phyloP scores from a whole-genome alignment of 805 yeast species.

The Spathaspora girioi region DNA sequence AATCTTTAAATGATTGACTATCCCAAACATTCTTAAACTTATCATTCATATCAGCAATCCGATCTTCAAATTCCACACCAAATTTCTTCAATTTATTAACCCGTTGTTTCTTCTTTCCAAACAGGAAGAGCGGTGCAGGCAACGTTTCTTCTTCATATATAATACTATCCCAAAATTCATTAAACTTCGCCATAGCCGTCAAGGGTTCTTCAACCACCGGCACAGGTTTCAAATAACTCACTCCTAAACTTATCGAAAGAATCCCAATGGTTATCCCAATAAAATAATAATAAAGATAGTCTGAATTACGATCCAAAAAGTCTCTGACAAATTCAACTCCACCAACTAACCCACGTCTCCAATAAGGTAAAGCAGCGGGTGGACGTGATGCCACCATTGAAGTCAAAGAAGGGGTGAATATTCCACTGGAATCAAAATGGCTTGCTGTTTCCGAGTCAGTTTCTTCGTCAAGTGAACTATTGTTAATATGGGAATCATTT shows the following conservation, averaged over 20 bases:
- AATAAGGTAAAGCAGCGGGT: neutral
- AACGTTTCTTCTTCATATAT: constrained; percentile 8
- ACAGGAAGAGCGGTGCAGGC: neutral
- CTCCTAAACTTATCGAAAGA: neutral
- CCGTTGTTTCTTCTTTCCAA: constrained; percentile 1
- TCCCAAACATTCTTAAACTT: neutral
- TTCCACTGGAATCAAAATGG: neutral
- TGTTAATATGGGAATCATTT: too few species aligned
- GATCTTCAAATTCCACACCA: neutral
- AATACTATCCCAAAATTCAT: constrained; percentile 8
- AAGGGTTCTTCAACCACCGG: neutral
- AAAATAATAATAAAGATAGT: constrained; percentile 14
- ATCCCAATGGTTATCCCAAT: neutral
- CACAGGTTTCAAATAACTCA: neutral
- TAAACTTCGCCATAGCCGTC: constrained; percentile 1
- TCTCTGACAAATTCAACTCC: constrained; percentile 4
- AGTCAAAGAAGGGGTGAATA: neutral
- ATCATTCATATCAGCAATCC: neutral
- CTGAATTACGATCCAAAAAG: constrained; percentile 14
- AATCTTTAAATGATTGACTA: neutral
- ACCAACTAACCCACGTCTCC: neutral
- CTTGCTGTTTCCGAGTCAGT: neutral
- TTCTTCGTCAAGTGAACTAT: too few species aligned
- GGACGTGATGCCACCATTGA: neutral
- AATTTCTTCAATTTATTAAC: neutral